phyloP scores from a whole-genome alignment of 164 flowering plant genomes.

The Sedum album region DNA sequence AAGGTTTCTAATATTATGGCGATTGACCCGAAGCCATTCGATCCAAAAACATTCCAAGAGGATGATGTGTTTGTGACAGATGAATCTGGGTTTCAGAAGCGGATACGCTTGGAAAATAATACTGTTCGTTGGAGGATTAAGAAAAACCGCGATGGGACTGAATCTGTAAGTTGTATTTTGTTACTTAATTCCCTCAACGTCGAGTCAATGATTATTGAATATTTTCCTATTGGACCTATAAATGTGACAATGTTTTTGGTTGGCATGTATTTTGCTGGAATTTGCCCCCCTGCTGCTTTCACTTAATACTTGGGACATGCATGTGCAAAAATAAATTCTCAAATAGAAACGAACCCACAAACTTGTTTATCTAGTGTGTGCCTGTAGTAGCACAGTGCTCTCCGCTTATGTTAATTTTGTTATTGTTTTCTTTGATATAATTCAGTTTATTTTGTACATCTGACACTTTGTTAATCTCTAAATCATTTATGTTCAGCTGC shows the following conservation, averaged over 20 bases:
- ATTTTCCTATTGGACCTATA: not conserved
- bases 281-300: not conserved
- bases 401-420: not conserved
- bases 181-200: not conserved
- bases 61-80: slow-evolving; percentile 90
- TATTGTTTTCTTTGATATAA: not conserved
- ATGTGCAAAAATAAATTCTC: not conserved
- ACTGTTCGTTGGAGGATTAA: slow-evolving; percentile 89
- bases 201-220: not conserved
- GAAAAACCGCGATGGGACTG: slow-evolving; percentile 61
- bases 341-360: not conserved
- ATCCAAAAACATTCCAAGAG: slow-evolving; percentile 85
- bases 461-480: not conserved
- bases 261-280: not conserved
- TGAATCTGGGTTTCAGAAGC: slow-evolving; percentile 87
- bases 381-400: not conserved
- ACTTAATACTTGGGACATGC: not conserved
- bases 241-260: not conserved
- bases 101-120: slow-evolving; percentile 89
- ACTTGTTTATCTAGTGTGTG: not conserved
- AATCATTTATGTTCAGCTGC: not conserved
- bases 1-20: slow-evolving; percentile 99
- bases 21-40: slow-evolving; percentile 92
- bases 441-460: not conserved
- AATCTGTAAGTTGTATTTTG: slow-evolving; percentile 46